Conservation (phyloP, 1,139 yeast species). For the Scheffersomyces illinoinensis region DNA sequence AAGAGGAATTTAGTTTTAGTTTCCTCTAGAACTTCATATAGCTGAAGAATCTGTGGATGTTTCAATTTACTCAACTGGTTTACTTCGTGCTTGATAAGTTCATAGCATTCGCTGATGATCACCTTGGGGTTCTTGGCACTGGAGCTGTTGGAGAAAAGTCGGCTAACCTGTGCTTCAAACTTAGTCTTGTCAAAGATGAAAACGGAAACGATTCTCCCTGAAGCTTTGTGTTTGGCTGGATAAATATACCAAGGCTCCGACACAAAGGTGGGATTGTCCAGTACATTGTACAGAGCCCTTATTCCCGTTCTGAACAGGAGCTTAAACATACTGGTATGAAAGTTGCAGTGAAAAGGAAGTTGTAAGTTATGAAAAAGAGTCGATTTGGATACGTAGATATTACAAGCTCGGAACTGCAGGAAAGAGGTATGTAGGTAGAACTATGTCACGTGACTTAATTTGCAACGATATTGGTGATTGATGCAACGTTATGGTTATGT, state of each 20-base stretch:
- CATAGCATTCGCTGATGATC: slow-evolving; percentile 41
- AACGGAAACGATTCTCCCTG: slow-evolving; percentile 67
- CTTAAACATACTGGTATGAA: slow-evolving; percentile 27
- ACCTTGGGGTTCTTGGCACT: slow-evolving; percentile 36
- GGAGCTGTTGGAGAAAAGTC: slow-evolving; percentile 49
- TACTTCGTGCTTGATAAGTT: slow-evolving; percentile 51
- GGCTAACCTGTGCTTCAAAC: slow-evolving; percentile 57
- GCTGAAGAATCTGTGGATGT: slow-evolving; percentile 82
- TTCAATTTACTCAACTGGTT: slow-evolving; percentile 74
- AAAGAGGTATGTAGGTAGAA: neutral
- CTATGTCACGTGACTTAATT: neutral
- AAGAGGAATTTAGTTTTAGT: slow-evolving; percentile 75
- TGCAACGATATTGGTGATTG: no score
- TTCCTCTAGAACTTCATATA: slow-evolving; percentile 87
- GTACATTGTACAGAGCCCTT: slow-evolving; percentile 69
- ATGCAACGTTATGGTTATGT: neutral
- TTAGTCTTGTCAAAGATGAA: slow-evolving; percentile 85
- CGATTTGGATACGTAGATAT: neutral
- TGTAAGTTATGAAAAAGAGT: neutral
- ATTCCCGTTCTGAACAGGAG: slow-evolving; percentile 62
- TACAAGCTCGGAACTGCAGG: neutral
- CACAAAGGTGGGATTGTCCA: slow-evolving; percentile 70
- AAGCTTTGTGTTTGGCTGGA: slow-evolving; percentile 68
- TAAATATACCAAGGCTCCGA: slow-evolving; percentile 86
- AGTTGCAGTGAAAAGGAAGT: neutral